Evolutionary conservation across 768 basidiomycete genomes (phyloP), one percentile per base, ranked within the genome.

Genomic region (Dacryopinax spathularia): DNA sequence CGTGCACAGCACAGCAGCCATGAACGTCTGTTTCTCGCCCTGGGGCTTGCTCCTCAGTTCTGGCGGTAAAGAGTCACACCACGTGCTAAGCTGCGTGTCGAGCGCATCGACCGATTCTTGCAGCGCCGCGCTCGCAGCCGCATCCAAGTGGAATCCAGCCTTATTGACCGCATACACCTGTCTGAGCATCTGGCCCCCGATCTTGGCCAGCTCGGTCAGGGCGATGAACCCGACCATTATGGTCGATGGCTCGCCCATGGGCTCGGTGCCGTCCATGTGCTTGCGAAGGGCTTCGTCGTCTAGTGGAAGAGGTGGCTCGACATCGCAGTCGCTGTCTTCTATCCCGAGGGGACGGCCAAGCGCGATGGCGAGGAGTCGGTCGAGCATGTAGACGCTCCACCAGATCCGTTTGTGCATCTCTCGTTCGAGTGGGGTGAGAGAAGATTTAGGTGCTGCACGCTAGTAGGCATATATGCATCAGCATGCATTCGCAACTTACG

Each of bases 341-440:
- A 91, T 79, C 29, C 90, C 92, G 63, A 94, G 81, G 1, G 92
- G 92, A 10, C 92, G 82, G 56, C 92, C 92, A 15, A 95, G 79
- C 15, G 91, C 86, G 61, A 94, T 83, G 25, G 92, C 92, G 20
- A 95, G 85, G 89, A 93, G 92, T 60, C 91, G 85, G 73, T 89
- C 92, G 60, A 95, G 78, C 27, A 85, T 85, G 70, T 95, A 95
- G 29, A 93, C 89, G 41, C 88, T 85, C 90, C 92, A 94, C 92
- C 92, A 94, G 60, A 93, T 86, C 75, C 93, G 91, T 66, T 87
- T 80, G 33, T 91, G 83, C 0, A 89, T 89, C 74, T 94, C 90
- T 74, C 91, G 94, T 73, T 94, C 89, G 37, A 89, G 81, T 35
- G 85, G 77, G 20, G 83, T 76, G 34, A 92, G 78, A 18, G 78